These are phyloP conservation scores for Ustilago cynodontis DNA, from an alignment of 1,284 basidiomycete species.

Conservation along the genomic window DNA sequence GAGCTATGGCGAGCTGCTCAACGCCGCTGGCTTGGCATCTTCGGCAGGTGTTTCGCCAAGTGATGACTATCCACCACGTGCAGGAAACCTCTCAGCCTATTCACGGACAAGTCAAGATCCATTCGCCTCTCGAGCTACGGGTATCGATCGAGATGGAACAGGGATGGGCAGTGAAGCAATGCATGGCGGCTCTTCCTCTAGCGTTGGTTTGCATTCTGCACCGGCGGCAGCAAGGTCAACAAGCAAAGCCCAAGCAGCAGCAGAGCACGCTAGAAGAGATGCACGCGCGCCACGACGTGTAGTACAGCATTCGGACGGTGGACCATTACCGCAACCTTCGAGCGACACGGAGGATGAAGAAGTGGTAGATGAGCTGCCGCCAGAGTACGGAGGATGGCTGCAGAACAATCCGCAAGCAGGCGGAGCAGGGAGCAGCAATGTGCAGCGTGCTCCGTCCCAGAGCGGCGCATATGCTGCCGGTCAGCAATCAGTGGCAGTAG, in stretches of 20 bases:
- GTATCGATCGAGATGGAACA: slow-evolving; percentile 1
- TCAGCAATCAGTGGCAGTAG: background rate
- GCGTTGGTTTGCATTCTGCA: slow-evolving; percentile 22
- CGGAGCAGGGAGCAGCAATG: background rate
- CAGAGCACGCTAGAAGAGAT: slow-evolving; percentile 26
- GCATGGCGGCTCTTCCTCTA: slow-evolving; percentile 5
- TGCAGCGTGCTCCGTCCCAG: background rate
- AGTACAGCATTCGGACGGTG: slow-evolving; percentile 50
- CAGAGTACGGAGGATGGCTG: slow-evolving; percentile 55
- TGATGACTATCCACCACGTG: slow-evolving; percentile 21
- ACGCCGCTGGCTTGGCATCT: slow-evolving; percentile 18
- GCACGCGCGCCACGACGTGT: slow-evolving; percentile 24
- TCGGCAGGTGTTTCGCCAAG: slow-evolving; percentile 14
- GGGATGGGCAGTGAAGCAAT: background rate
- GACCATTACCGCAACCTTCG: slow-evolving; percentile 43
- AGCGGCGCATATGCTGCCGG: background rate
- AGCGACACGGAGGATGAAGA: slow-evolving; percentile 54
- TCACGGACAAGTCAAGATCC: slow-evolving; percentile 32
- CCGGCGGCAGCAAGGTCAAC: slow-evolving; percentile 9
- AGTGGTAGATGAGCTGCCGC: slow-evolving; percentile 48
- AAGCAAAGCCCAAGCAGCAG: slow-evolving; percentile 28
- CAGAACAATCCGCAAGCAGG: slow-evolving; percentile 4
- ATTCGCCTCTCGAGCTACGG: slow-evolving; percentile 12
- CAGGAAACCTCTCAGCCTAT: slow-evolving; percentile 20
- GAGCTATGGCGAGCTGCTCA: slow-evolving; percentile 43